phyloP scores from a whole-genome alignment of 768 basidiomycete genomes.

The Mycena vulgaris region DNA sequence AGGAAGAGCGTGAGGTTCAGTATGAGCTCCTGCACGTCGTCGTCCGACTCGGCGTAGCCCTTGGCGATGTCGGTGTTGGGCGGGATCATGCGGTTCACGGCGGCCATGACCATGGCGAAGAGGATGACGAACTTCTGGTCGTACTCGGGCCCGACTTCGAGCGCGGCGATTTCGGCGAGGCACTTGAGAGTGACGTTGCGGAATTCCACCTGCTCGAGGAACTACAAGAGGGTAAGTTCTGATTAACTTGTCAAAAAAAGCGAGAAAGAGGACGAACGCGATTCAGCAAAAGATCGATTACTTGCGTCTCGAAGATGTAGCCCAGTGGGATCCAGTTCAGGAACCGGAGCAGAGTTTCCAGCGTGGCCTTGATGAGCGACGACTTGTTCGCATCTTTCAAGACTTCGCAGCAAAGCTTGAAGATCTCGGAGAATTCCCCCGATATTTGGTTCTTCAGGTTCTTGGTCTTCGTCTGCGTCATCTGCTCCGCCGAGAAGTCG shows the following conservation, averaged over 20 bases:
- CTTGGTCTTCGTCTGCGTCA: slow-evolving; percentile 98
- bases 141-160: slow-evolving; percentile 96
- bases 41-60: slow-evolving; percentile 90
- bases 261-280: slow-evolving; percentile 71
- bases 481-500: slow-evolving; percentile 97
- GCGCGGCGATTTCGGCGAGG: slow-evolving; percentile 94
- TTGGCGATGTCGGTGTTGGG: slow-evolving; percentile 94
- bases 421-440: slow-evolving; percentile 96
- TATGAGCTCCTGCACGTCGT: slow-evolving; percentile 95
- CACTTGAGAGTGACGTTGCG: slow-evolving; percentile 97
- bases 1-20: slow-evolving; percentile 97
- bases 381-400: slow-evolving; percentile 96
- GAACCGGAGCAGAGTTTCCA: slow-evolving; percentile 96
- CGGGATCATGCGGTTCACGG: slow-evolving; percentile 96
- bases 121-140: slow-evolving; percentile 97
- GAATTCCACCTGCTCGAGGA: slow-evolving; percentile 96
- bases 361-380: slow-evolving; percentile 91
- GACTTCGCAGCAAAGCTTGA: slow-evolving; percentile 97
- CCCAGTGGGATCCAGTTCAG: slow-evolving; percentile 99
- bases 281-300: slow-evolving; percentile 95
- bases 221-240: slow-evolving; percentile 61
- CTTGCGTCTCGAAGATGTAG: slow-evolving; percentile 98
- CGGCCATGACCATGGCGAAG: slow-evolving; percentile 98
- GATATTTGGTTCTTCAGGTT: slow-evolving; percentile 98
- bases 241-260: slow-evolving; percentile 20